Evolutionary conservation across 352 stramenopile genomes (phyloP), one percentile per base, ranked within the genome.

Genomic region (Globisporangium spiculum): DNA sequence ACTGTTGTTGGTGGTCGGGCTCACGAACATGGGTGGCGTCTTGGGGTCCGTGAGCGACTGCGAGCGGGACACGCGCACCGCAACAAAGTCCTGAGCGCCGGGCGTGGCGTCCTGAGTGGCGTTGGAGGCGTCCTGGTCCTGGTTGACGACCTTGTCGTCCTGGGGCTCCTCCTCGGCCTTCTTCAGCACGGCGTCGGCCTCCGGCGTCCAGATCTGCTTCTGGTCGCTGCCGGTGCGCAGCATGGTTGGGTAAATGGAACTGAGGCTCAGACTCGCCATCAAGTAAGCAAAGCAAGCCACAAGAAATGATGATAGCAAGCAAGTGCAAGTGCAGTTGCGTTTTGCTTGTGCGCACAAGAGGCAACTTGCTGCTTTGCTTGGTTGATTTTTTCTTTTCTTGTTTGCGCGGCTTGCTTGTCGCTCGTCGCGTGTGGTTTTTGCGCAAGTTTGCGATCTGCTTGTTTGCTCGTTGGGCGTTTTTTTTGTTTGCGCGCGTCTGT

Each of bases 11-110:
- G 24, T 74, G 57, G 22, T 78, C 67, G 48, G 63, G 26, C 60
- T 77, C 65, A 50, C 67, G 22, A 79, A 63, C 24, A 82, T 74
- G 50, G 46, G 77, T 20, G 74, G 65, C 7, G 72, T 78, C 55
- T 68, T 78, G 5, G 69, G 71, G 22, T 75, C 62, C 3, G 73
- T 80, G 10, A 87, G 72, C 38, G 80, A 89, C 64, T 82, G 77
- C 27, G 78, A 89, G 4, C 80, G 78, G 4, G 59, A 61, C 24
- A 63, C 76, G 12, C 76, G 73, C 26, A 80, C 64, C 7, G 74
- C 73, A 10, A 67, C n/a, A 18, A 30, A 32, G 14, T 67, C 52
- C 24, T 60, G 48, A 8, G 46, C n/a, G 26, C 27, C 4, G 16
- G 26, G 4, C 1, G 24, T 18, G 2, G 38, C 36, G 36, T 55